Evolutionary conservation across 2,329 filamentous ascomycete species (phyloP), one percentile per base, ranked within the genome.

Genomic region (Monosporascus sp.): DNA sequence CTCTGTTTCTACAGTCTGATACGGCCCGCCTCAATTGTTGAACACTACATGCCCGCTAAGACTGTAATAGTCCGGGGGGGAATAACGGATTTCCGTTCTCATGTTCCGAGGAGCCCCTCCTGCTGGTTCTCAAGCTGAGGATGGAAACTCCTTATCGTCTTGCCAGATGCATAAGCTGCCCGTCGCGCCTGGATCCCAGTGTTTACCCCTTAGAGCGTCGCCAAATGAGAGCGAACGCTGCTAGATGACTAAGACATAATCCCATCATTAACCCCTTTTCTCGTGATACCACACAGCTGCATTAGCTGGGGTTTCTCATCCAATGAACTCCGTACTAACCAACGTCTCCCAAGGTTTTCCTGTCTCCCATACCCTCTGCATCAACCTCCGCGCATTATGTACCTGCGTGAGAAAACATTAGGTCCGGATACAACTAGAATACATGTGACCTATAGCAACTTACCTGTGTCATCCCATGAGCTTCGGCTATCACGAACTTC

Each of bases 381-480:
- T 86, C 42, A 90, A 67, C 47, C 70, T 74, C 52, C 83, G 77
- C 42, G 87, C 85, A 59, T 79, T 77, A 53, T 78, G 74, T 18
- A 85, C 76, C 79, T 83, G 52, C 22, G 52, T 49, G 11, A 31
- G 25, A 24, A 25, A 38, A 48, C 42, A 59, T 61, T 53, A 63
- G 54, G 22, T 51, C 48, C 38, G 36, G 34, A 31, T 36, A 14
- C 9, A 24, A 20, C 47, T 8, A 31, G 56, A 47, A 45, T 31
- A 48, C 54, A 20, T 48, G 5, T 44, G 38, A 9, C 14, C 20
- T 22, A 37, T 36, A 2, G 31, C 15, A 15, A 27, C 76, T 68
- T 61, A 87, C 87, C 75, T 93, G 88, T 55, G 82, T 86, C 82
- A 93, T 85, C 5, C 89, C 89, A 57, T 85, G 85, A 5, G 79